These are phyloP conservation scores for Panaeolus papilionaceus DNA, from an alignment of 768 basidiomycete species.

Conservation along the genomic window DNA sequence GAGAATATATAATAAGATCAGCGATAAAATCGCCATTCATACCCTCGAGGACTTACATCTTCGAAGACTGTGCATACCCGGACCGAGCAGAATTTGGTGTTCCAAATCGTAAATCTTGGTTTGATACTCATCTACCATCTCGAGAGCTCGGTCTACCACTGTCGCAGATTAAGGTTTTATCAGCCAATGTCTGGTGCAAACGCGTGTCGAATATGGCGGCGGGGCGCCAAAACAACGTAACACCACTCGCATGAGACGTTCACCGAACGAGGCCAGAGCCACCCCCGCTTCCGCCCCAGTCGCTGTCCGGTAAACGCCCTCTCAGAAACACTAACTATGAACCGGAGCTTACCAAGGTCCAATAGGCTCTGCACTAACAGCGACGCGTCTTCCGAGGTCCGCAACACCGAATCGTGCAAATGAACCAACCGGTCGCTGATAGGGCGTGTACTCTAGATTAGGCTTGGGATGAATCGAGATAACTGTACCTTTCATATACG, in stretches of 20 bases:
- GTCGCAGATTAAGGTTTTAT: neutral
- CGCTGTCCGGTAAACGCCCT: neutral
- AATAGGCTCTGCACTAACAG: constrained; percentile 68
- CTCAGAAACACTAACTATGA: neutral
- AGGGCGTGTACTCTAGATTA: constrained; percentile 55
- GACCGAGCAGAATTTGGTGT: constrained; percentile 59
- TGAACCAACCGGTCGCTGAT: constrained; percentile 59
- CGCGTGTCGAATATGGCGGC: neutral
- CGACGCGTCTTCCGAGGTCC: constrained; percentile 65
- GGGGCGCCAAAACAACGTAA: neutral
- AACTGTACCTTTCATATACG: constrained; percentile 50
- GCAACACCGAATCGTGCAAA: constrained; percentile 63
- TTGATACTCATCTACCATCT: constrained; percentile 73
- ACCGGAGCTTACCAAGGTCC: constrained; percentile 46
- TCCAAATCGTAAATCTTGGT: constrained; percentile 64
- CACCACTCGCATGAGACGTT: neutral
- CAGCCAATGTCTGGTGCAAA: neutral
- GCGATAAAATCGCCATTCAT: neutral
- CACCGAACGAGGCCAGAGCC: neutral
- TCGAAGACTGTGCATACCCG: constrained; percentile 64
- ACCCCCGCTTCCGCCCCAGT: constrained; percentile 8
- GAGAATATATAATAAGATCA: constrained; percentile 1
- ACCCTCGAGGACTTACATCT: constrained; percentile 45
- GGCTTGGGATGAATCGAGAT: constrained; percentile 60
- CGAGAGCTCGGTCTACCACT: constrained; percentile 71